A percentile compares a stretch with the other conserved stretches of the same genome.
Evolutionary conservation across 257 asterid genomes (phyloP).

Genomic region (Ilex asprella): DNA sequence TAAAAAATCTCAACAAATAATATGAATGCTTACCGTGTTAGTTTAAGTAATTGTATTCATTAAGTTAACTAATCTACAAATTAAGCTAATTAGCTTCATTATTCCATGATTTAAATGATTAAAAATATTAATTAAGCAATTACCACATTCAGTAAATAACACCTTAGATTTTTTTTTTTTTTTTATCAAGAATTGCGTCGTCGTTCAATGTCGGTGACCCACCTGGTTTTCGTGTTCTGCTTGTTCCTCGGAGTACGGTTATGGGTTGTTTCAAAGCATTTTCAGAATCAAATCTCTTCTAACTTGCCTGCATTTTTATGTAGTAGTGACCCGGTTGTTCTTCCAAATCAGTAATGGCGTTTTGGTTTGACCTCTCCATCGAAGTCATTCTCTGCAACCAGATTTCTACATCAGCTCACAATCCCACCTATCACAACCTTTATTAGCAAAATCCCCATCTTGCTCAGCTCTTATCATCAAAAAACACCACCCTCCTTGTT

Average conservation of each 20-base stretch:
- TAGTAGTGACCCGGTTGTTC: background rate
- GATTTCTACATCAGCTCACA: no score
- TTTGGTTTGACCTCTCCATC: constrained; percentile 8
- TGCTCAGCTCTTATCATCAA: no score
- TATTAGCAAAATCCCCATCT: no score
- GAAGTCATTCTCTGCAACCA: constrained; percentile 9
- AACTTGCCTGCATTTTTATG: background rate
- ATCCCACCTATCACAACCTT: no score
- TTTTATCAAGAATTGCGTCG: background rate
- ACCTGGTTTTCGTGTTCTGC: constrained; percentile 8
- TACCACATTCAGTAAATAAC: no score
- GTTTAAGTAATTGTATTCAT: no score
- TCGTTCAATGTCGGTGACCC: constrained; percentile 31
- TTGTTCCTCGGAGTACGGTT: background rate
- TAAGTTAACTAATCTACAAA: constrained; percentile 2
- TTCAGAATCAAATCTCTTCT: background rate
- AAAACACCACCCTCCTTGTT: no score
- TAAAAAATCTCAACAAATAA: no score
- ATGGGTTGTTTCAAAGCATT: background rate
- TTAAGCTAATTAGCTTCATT: background rate
- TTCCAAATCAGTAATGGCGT: constrained; percentile 24
- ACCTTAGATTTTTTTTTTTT: background rate
- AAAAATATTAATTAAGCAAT: no score
- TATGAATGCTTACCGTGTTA: no score
- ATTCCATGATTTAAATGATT: no score